These are phyloP conservation scores for Candida germanica DNA, from an alignment of 805 yeast species.

Conservation along the genomic window DNA sequence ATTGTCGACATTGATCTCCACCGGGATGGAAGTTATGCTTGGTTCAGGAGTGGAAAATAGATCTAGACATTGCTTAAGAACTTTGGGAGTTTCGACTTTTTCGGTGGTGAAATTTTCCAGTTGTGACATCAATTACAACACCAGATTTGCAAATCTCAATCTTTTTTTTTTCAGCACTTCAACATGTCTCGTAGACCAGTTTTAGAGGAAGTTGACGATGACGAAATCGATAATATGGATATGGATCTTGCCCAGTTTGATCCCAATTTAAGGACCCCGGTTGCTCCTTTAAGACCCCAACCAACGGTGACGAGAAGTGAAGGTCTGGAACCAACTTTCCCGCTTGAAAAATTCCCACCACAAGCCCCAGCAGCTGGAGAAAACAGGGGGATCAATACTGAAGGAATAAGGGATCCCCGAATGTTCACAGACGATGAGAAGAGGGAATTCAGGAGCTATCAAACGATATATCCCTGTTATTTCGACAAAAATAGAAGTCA, in stretches of 20 bases:
- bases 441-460: conserved; percentile 65
- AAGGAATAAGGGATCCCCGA: conserved; percentile 27
- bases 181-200: conserved; percentile 53
- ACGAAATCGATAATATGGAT: conserved; percentile 87
- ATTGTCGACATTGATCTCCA: conserved; percentile 10
- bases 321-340: conserved; percentile 33
- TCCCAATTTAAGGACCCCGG: conserved; percentile 58
- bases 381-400: conserved; percentile 13
- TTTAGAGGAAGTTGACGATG: conserved; percentile 76
- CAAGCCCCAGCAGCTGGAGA: conserved; percentile 14
- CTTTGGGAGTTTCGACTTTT: conserved; percentile 17
- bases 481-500: conserved; percentile 77
- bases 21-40: conserved; percentile 14
- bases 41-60: conserved; percentile 17
- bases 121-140: too few species aligned
- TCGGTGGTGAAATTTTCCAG: not conserved
- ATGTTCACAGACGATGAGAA: conserved; percentile 53
- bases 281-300: conserved; percentile 61
- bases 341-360: conserved; percentile 17
- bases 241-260: conserved; percentile 93
- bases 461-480: conserved; percentile 85
- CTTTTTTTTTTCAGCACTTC: not conserved
- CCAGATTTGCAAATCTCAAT: too few species aligned
- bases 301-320: conserved; percentile 63
- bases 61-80: conserved; percentile 24